phyloP scores from a whole-genome alignment of 106 monocot species.

The Acorus gramineus region DNA sequence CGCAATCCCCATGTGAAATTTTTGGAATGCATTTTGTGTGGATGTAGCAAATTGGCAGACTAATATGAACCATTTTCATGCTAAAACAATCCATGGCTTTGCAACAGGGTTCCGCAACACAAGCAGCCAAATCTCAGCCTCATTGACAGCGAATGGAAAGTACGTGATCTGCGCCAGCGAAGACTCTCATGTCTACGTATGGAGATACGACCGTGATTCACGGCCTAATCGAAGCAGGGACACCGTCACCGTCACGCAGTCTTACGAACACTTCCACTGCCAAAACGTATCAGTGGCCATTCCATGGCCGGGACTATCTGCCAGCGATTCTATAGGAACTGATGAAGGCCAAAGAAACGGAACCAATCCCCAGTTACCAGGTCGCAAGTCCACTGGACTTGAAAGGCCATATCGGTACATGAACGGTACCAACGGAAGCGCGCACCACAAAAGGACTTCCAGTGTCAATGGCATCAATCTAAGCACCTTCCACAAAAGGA shows the following conservation, averaged over 20 bases:
- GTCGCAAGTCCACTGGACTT: not conserved
- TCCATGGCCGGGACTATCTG: conserved; percentile 13
- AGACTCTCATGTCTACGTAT: conserved; percentile 28
- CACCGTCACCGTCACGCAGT: conserved; percentile 7
- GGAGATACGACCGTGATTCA: conserved; percentile 11
- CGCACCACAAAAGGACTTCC: not conserved
- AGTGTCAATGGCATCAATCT: not conserved
- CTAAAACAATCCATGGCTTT: not conserved
- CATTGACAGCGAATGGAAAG: conserved; percentile 21
- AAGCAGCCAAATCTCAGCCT: conserved; percentile 27
- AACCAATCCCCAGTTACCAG: not conserved
- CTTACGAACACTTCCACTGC: conserved; percentile 30
- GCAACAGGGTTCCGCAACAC: conserved; percentile 16
- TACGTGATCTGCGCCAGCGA: conserved; percentile 25
- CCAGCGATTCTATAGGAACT: not conserved
- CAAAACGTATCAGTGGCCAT: conserved; percentile 17
- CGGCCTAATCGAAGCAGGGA: conserved; percentile 11
- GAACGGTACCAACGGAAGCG: not conserved
- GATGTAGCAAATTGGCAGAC: no score
- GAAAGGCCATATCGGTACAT: not conserved
- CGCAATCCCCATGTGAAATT: no score
- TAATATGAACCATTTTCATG: no score
- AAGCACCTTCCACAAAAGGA: no score
- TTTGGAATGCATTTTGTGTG: no score
- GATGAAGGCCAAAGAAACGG: no score